Base-by-base conservation (phyloP, 2,329 filamentous ascomycete species). In the Setomelanomma holmii region DNA sequence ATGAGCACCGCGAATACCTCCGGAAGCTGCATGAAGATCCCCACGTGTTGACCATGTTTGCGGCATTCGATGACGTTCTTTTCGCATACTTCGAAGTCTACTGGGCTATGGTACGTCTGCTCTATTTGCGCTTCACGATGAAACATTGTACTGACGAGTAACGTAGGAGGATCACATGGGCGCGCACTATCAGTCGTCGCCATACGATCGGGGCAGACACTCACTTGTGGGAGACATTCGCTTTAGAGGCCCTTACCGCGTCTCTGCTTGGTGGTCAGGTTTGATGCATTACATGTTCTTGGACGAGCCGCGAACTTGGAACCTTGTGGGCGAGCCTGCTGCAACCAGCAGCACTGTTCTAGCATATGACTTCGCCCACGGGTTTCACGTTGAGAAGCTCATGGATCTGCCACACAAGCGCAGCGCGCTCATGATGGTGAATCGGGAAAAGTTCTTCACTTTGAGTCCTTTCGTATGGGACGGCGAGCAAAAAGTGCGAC, bases 21-120 rank as follows among this genome's bases (percentile, higher is more conserved):
- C 80, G 83, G 23, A 83, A 83, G 58, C 80, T 89, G 48, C 85
- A 91, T 65, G 82, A 84, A 39, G 89, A 93, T 69, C 85, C 87
- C 22, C 89, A 93, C 73, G 84, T 88, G 56, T 77, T 91, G 45
- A 84, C 86, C 20, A 78, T 93, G 40, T 78, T 93, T 52, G 90
- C 86, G 5, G 82, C 83, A 21, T 93, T 91, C 69, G 84, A 93
- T 49, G 87, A 89, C 23, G 81, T 80, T 1, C 83, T 79, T 41
- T 93, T 93, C 71, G 86, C 88, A 0, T 93, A 93, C 71, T 92
- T 90, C 68, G 90, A 93, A 72, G 79, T 92, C 1, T 93, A 92
- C 72, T 93, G 89, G 89, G 87, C 86, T 30, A 86, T 86, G 78
- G 82, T 84, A 75, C 56, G 73, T 61, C 19, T 42, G 20, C 44